Percentiles rank a stretch among this genome's conserved stretches.
These are phyloP conservation scores for Fusarium sp. DNA, from an alignment of 2,329 filamentous ascomycete genomes.

Conservation along the genomic window DNA sequence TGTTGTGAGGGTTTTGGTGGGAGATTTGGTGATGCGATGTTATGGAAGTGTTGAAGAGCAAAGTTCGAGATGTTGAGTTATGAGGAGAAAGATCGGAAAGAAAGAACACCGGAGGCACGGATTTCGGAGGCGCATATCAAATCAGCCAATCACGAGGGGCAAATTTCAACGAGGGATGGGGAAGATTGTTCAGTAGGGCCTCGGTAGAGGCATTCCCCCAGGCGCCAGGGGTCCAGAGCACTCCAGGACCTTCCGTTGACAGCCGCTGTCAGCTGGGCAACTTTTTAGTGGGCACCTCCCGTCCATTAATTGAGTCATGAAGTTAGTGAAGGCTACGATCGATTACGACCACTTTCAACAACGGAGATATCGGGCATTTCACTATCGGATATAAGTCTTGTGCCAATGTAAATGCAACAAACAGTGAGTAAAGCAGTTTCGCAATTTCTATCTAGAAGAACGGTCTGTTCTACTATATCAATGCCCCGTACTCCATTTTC, in stretches of 20 bases:
- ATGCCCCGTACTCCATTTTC: conserved; percentile 25
- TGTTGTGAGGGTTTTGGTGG: conserved; percentile 11
- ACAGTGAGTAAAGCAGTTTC: conserved; percentile 21
- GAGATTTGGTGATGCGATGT: conserved; percentile 4
- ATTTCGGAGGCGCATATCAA: conserved; percentile 28
- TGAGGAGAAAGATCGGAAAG: conserved; percentile 40
- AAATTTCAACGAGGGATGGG: conserved; percentile 36
- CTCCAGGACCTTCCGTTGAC: conserved; percentile 34
- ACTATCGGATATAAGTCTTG: neutral
- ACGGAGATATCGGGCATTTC: conserved; percentile 16
- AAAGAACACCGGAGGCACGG: conserved; percentile 39
- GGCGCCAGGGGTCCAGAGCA: conserved; percentile 14
- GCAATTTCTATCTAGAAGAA: conserved; percentile 22
- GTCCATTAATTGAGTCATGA: conserved; percentile 8
- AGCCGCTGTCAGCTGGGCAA: conserved; percentile 23
- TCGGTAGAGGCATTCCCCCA: conserved; percentile 34
- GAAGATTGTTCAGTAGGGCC: conserved; percentile 35
- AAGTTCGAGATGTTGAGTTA: conserved; percentile 11
- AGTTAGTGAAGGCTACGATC: neutral
- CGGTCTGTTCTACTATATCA: conserved; percentile 20
- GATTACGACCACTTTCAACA: conserved; percentile 1
- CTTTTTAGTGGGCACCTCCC: conserved; percentile 20
- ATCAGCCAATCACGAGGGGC: conserved; percentile 42
- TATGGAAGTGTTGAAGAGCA: neutral
- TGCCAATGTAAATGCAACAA: neutral